phyloP scores from a whole-genome alignment of 257 asterid species.

The Avicennia marina region DNA sequence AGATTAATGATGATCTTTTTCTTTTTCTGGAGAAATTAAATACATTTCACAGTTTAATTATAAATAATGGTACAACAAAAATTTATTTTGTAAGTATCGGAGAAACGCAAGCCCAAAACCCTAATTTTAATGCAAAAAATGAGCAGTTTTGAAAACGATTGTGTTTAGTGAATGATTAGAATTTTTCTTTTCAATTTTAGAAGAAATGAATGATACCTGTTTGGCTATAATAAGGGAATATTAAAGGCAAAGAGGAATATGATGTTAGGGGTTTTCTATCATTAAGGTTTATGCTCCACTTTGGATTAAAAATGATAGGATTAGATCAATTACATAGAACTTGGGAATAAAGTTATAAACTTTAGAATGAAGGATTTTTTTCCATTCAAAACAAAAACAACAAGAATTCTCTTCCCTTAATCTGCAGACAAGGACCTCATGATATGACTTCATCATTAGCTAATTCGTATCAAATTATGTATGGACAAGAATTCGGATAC shows the following conservation, averaged over 20 bases:
- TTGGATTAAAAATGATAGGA: slow-evolving; percentile 28
- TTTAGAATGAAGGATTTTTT: slow-evolving; percentile 36
- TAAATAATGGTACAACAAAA: slow-evolving; percentile 12
- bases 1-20: too few relatives aligned
- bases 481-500: too few relatives aligned
- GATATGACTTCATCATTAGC: too few relatives aligned
- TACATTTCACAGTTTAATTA: slow-evolving; percentile 4
- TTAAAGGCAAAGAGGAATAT: slow-evolving; percentile 11
- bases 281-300: slow-evolving; percentile 25
- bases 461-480: too few relatives aligned
- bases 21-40: too few relatives aligned
- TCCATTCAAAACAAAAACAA: slow-evolving; percentile 15
- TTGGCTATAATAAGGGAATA: slow-evolving; percentile 31
- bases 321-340: slow-evolving; percentile 25
- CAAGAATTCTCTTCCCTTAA: too few relatives aligned
- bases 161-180: slow-evolving; percentile 13
- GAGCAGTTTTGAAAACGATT: slow-evolving; percentile 10
- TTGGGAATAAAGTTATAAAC: slow-evolving; percentile 38
- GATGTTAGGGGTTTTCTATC: slow-evolving; percentile 17
- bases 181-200: slow-evolving; percentile 6
- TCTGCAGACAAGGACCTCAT: too few relatives aligned
- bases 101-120: slow-evolving; percentile 20
- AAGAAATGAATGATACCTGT: slow-evolving; percentile 1
- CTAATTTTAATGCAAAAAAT: slow-evolving; percentile 33
- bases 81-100: slow-evolving; percentile 34